Evolutionary conservation across 139 green algal genomes (phyloP).

Genomic region (Dunaliella sp.): DNA sequence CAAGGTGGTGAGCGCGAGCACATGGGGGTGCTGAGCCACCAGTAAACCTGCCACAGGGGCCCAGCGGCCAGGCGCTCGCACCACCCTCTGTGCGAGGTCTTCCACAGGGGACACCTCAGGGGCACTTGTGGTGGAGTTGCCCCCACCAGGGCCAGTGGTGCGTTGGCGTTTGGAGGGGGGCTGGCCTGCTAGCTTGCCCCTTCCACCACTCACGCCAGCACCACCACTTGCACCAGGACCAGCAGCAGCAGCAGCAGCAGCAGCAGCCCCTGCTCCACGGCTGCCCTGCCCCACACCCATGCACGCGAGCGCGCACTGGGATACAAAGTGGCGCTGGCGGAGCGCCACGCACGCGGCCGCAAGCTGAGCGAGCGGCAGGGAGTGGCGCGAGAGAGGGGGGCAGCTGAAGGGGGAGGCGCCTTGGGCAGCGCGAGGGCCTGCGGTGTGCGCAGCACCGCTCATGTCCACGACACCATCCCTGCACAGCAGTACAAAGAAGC

Average conservation of each 20-base stretch:
- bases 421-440: neutral
- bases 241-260: too few species aligned
- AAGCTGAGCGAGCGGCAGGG: neutral
- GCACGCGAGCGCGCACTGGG: too few species aligned
- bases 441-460: neutral
- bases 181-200: neutral
- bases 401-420: neutral
- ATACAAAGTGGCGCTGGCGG: neutral
- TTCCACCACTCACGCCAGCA: neutral
- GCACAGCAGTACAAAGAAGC: too few species aligned
- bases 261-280: too few species aligned
- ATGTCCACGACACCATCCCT: neutral
- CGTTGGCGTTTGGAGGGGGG: neutral
- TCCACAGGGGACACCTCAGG: neutral
- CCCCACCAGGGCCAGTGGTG: neutral
- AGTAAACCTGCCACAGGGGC: neutral
- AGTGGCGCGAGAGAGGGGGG: neutral
- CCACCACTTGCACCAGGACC: neutral
- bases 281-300: too few species aligned
- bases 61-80: neutral
- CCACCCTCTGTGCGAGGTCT: neutral
- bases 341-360: neutral
- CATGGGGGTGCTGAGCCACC: neutral
- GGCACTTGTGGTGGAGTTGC: too few species aligned
- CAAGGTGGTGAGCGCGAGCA: too few species aligned